A percentile compares a stretch with the other conserved stretches of the same genome.
Evolutionary conservation across 2,329 filamentous ascomycete genomes (phyloP).

Genomic region (Ophiognomonia clavigignenti-juglandacearum): DNA sequence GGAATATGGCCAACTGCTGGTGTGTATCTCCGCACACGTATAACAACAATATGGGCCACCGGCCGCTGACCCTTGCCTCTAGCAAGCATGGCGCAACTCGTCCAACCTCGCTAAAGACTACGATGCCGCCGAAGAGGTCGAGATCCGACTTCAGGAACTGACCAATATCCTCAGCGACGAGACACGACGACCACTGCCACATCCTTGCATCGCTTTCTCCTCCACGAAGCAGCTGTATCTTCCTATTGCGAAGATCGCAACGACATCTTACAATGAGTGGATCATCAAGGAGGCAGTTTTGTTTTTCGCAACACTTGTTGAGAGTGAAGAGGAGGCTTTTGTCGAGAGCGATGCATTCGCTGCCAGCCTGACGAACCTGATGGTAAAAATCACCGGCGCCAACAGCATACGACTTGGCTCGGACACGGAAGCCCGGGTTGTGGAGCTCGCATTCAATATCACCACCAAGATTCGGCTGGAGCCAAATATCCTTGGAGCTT

Average conservation of each 20-base stretch:
- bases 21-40: constrained; percentile 27
- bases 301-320: constrained; percentile 87
- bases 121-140: constrained; percentile 58
- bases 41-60: not conserved
- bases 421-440: constrained; percentile 81
- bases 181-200: constrained; percentile 78
- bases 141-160: constrained; percentile 58
- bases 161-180: constrained; percentile 80
- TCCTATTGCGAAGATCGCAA: constrained; percentile 82
- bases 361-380: constrained; percentile 77
- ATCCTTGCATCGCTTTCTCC: constrained; percentile 86
- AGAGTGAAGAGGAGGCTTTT: constrained; percentile 95
- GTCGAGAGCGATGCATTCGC: constrained; percentile 84
- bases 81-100: constrained; percentile 58
- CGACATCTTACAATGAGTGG: constrained; percentile 76
- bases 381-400: constrained; percentile 71
- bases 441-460: constrained; percentile 92
- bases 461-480: constrained; percentile 92
- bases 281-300: constrained; percentile 80
- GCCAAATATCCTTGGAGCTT: constrained; percentile 79
- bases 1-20: constrained; percentile 59
- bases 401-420: constrained; percentile 69
- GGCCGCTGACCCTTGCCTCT: constrained; percentile 11
- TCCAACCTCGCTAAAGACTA: constrained; percentile 56
- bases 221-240: constrained; percentile 84